A percentile compares a stretch with the other conserved stretches of the same genome.
Conservation (phyloP, 169 alveolate genomes). For the Cytauxzoon felis region DNA sequence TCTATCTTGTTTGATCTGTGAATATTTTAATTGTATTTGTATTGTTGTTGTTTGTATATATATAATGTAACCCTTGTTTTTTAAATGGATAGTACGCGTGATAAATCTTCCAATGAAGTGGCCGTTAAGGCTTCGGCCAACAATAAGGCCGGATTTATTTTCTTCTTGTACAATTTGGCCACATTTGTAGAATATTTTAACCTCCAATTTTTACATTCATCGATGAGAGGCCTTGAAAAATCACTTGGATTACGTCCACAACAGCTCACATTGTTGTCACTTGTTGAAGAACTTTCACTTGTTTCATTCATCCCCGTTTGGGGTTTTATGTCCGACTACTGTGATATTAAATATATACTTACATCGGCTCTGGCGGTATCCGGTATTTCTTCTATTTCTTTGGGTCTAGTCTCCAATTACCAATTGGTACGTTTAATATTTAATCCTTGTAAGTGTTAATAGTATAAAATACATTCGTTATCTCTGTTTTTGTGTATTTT, state of each 20-base stretch:
- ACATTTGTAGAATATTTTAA: slow-evolving; percentile 87
- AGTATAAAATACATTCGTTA: neutral
- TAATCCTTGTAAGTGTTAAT: neutral
- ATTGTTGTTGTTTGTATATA: no score
- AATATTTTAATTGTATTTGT: no score
- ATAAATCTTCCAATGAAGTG: no score
- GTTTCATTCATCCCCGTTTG: slow-evolving; percentile 83
- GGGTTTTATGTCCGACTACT: slow-evolving; percentile 84
- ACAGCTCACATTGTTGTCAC: slow-evolving; percentile 75
- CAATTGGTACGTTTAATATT: slow-evolving; percentile 19
- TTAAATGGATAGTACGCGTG: no score
- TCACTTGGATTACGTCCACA: slow-evolving; percentile 80
- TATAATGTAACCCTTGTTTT: no score
- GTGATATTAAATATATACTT: slow-evolving; percentile 78
- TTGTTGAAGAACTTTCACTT: slow-evolving; percentile 80
- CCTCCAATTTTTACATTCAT: slow-evolving; percentile 84
- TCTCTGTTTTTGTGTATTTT: neutral
- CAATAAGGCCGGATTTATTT: no score
- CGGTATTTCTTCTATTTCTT: slow-evolving; percentile 79
- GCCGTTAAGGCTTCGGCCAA: no score
- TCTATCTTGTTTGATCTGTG: no score
- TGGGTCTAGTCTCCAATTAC: slow-evolving; percentile 57
- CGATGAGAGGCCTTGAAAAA: slow-evolving; percentile 84
- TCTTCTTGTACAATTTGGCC: slow-evolving; percentile 75
- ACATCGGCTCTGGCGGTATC: slow-evolving; percentile 81